Conservation (phyloP, 768 basidiomycete genomes). For the Xerocomellus amylosporus region DNA sequence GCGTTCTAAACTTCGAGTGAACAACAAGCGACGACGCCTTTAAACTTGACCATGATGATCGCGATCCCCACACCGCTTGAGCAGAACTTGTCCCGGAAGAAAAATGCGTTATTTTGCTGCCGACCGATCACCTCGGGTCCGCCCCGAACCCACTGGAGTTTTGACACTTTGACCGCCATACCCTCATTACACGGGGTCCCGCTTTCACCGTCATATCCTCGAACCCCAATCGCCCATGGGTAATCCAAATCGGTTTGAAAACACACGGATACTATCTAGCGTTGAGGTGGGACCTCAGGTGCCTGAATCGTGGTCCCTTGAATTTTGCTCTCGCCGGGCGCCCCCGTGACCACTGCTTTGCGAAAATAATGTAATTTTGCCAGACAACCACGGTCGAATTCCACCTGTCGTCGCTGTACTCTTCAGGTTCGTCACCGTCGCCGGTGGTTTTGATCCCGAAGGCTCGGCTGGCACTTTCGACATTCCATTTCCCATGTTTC, state of each 20-base stretch:
- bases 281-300: constrained; percentile 21
- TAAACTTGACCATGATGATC: constrained; percentile 25
- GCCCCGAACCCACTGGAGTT: not conserved
- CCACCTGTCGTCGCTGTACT: constrained; percentile 1
- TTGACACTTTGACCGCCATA: not conserved
- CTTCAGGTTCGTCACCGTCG: not conserved
- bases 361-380: constrained; percentile 2
- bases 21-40: constrained; percentile 29
- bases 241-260: not conserved
- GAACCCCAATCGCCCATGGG: not conserved
- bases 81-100: constrained; percentile 11
- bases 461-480: constrained; percentile 10
- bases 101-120: constrained; percentile 24
- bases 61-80: constrained; percentile 31
- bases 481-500: constrained; percentile 12
- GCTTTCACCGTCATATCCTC: not conserved
- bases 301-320: constrained; percentile 7
- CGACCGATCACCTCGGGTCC: constrained; percentile 16
- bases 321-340: not conserved
- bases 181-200: not conserved
- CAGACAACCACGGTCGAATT: not conserved
- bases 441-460: constrained; percentile 5
- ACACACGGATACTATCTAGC: not conserved
- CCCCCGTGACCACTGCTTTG: not conserved
- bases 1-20: constrained; percentile 15